Base-by-base conservation (phyloP, 2,329 filamentous ascomycete genomes). In the Pestalotiopsis sp. region DNA sequence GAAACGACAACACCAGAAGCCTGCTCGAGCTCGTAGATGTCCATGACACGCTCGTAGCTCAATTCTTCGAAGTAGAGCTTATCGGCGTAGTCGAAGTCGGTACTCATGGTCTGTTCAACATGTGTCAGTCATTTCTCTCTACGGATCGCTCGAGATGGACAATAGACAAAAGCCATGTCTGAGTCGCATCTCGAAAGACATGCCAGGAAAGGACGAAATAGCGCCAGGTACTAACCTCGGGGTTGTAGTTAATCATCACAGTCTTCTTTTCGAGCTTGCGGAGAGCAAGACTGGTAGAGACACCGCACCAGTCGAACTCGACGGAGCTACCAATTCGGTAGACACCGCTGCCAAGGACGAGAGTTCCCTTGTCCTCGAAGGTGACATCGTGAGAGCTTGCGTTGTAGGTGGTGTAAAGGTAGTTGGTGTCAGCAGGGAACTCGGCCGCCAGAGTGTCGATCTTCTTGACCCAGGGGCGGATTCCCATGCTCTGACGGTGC, bases 241-340 rank as follows among this genome's bases (percentile, higher is more conserved):
- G 6, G 14, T 14, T 49, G 4, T 49, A 49, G 13, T 98, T 98
- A 77, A 99, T 96, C 93, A 98, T 97, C 68, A 97, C 90, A 38
- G 96, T 98, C 90, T 98, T 98, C 86, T 97, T 92, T 74, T 94
- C 95, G 86, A 97, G 93, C 70, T 91, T 86, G 76, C 91, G 90
- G 71, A 98, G 87, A 57, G 94, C 93, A 71, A 93, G 87, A 12
- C 94, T 95, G 72, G 94, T 93, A 77, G 94, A 96, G 70, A 98
- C 94, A 72, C 95, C 94, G 80, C 95, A 98, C 95, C 95, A 98
- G 83, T 99, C 95, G 79, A 99, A 99, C 82, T 99, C 96, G 66
- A 99, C 96, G 6, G 95, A 98, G 83, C 92, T 95, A 77, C 96
- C 96, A 79, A 98, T 99, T 79, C 96, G 91, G 88, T 99, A 99